Evolutionary conservation across 1,284 basidiomycete genomes (phyloP).

Genomic region (Ganoderma meredithae): DNA sequence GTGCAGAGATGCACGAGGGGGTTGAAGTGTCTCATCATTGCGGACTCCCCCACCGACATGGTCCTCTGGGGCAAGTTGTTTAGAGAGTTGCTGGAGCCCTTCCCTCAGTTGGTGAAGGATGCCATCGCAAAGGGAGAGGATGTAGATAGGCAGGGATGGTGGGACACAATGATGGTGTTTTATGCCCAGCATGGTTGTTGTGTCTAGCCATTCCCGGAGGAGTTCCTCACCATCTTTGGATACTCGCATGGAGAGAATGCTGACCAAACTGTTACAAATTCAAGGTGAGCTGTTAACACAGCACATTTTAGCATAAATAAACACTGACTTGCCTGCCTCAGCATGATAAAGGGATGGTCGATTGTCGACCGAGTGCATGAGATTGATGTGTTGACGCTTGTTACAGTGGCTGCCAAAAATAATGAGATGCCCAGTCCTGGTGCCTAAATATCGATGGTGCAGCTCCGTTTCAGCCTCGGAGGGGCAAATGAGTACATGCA

Average conservation of each 20-base stretch:
- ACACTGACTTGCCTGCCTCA: conserved; percentile 39
- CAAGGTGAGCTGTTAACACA: conserved; percentile 17
- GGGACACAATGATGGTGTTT: conserved; percentile 34
- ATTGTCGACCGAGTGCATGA: conserved; percentile 36
- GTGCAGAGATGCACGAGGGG: conserved; percentile 36
- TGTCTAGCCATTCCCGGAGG: conserved; percentile 35
- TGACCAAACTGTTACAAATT: conserved; percentile 33
- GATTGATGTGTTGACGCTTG: no score
- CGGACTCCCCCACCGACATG: conserved; percentile 34
- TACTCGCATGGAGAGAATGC: conserved; percentile 26
- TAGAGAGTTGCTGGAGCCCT: conserved; percentile 27
- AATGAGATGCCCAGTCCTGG: neutral
- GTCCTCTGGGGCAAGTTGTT: conserved; percentile 34
- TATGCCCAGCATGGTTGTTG: conserved; percentile 34
- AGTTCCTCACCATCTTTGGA: conserved; percentile 29
- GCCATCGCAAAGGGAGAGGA: conserved; percentile 33
- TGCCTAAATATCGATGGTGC: neutral
- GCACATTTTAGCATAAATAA: neutral
- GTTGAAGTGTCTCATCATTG: conserved; percentile 37
- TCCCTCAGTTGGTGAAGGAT: conserved; percentile 37
- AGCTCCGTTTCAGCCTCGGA: neutral
- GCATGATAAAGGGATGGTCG: conserved; percentile 47
- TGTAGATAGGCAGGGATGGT: conserved; percentile 36
- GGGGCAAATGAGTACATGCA: neutral
- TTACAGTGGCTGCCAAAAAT: no score